A percentile compares a stretch with the other conserved stretches of the same genome.
Evolutionary conservation across 805 yeast genomes (phyloP).

Genomic region (Wickerhamiella galacta): DNA sequence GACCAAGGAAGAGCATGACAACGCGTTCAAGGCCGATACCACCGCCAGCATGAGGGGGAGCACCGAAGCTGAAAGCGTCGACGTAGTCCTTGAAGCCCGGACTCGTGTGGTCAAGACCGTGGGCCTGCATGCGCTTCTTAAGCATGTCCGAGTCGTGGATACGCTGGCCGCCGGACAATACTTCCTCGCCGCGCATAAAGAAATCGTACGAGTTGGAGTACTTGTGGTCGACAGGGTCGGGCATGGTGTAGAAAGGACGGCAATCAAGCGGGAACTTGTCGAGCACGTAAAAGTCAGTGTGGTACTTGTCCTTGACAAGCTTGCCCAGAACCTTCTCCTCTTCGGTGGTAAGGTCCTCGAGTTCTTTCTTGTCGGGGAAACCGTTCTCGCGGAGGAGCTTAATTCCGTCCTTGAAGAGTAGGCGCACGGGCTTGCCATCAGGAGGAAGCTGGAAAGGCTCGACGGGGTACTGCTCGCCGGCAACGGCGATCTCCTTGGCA

Average conservation of each 20-base stretch:
- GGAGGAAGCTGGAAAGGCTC: conserved; percentile 93
- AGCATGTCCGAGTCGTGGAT: conserved; percentile 82
- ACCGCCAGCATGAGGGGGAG: conserved; percentile 99
- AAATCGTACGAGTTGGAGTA: conserved; percentile 97
- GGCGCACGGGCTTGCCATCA: conserved; percentile 82
- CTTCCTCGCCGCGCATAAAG: conserved; percentile 99
- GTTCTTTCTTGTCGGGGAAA: conserved; percentile 57
- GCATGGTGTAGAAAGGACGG: conserved; percentile 99
- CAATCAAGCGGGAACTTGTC: conserved; percentile 96
- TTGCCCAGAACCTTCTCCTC: conserved; percentile 88
- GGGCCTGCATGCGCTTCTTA: conserved; percentile 63
- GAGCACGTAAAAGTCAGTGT: conserved; percentile 93
- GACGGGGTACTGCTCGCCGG: conserved; percentile 89
- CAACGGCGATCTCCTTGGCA: conserved; percentile 69
- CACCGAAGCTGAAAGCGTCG: conserved; percentile 84
- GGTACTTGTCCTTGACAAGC: conserved; percentile 80
- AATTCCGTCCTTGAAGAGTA: conserved; percentile 85
- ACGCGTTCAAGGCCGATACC: conserved; percentile 99
- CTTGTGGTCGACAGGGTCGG: conserved; percentile 78
- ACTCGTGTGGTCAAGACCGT: conserved; percentile 61
- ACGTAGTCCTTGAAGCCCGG: conserved; percentile 84
- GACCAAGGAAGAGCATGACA: conserved; percentile 91
- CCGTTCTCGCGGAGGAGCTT: conserved; percentile 75
- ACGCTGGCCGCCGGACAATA: conserved; percentile 99
- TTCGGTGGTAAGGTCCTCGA: conserved; percentile 83